Evolutionary conservation across 257 asterid genomes (phyloP).

Genomic region (Galeopsis tetrahit): DNA sequence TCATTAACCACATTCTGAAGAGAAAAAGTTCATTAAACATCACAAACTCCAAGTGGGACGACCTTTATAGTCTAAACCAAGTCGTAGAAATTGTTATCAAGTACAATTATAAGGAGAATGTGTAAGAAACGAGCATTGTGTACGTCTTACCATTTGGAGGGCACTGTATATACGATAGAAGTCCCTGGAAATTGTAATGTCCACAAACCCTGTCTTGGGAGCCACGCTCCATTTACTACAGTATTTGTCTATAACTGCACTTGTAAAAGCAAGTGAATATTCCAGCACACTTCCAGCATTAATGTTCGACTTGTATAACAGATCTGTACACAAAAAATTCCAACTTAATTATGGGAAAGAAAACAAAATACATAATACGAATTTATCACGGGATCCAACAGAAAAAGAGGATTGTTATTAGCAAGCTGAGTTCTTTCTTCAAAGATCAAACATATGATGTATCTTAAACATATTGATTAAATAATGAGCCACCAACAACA

Average conservation of each 20-base stretch:
- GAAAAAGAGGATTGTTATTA: background rate
- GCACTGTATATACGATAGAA: conserved; percentile 92
- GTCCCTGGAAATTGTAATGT: conserved; percentile 95
- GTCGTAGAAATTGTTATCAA: conserved; percentile 7
- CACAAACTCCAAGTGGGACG: no score
- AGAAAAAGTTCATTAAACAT: background rate
- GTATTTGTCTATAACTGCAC: conserved; percentile 95
- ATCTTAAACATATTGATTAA: background rate
- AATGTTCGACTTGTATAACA: conserved; percentile 85
- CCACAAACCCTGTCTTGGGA: conserved; percentile 94
- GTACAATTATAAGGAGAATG: background rate
- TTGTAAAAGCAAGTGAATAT: conserved; percentile 94
- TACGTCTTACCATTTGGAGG: conserved; percentile 71
- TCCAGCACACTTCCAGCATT: conserved; percentile 97
- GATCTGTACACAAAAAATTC: conserved; percentile 55
- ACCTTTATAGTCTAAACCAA: background rate
- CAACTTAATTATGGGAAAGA: background rate
- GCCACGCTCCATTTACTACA: conserved; percentile 92
- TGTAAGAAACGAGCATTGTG: conserved; percentile 16
- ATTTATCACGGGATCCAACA: background rate
- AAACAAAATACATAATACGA: background rate
- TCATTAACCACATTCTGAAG: no score
- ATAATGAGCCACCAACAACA: background rate
- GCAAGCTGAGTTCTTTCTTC: background rate
- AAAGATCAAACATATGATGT: conserved; percentile 6